These are phyloP conservation scores for Atalantia buxifolia DNA, from an alignment of 345 rosid species.

Conservation along the genomic window DNA sequence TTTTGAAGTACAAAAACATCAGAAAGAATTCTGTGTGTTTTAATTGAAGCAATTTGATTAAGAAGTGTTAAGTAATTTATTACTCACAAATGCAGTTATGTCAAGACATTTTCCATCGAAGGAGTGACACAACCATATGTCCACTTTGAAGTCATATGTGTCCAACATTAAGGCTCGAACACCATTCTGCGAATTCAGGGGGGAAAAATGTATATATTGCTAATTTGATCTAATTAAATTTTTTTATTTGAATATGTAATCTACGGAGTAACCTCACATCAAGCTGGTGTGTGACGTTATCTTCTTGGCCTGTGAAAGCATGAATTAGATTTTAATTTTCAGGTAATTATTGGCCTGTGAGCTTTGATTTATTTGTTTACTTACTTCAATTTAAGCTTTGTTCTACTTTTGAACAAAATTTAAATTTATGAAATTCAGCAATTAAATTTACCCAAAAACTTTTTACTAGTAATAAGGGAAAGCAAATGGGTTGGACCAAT, in stretches of 20 bases:
- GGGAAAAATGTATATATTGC: too few species aligned
- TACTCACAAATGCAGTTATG: conserved; percentile 52
- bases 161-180: conserved; percentile 66
- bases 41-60: too few species aligned
- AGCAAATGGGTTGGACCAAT: too few species aligned
- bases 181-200: conserved; percentile 39
- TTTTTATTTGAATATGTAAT: neutral
- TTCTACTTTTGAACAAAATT: too few species aligned
- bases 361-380: too few species aligned
- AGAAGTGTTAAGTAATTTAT: neutral
- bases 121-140: conserved; percentile 67
- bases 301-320: conserved; percentile 21
- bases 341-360: too few species aligned
- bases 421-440: too few species aligned
- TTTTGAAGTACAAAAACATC: neutral
- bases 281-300: conserved; percentile 28
- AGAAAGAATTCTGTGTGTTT: neutral
- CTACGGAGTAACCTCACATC: conserved; percentile 3
- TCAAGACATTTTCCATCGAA: conserved; percentile 38
- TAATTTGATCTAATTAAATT: neutral
- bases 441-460: too few species aligned
- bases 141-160: conserved; percentile 53
- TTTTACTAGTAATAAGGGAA: too few species aligned
- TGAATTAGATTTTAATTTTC: too few species aligned
- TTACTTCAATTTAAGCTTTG: too few species aligned